Percentiles rank a stretch among this genome's conserved stretches.
These are phyloP conservation scores for Trametes meyenii DNA, from an alignment of 768 basidiomycete genomes.

Conservation along the genomic window DNA sequence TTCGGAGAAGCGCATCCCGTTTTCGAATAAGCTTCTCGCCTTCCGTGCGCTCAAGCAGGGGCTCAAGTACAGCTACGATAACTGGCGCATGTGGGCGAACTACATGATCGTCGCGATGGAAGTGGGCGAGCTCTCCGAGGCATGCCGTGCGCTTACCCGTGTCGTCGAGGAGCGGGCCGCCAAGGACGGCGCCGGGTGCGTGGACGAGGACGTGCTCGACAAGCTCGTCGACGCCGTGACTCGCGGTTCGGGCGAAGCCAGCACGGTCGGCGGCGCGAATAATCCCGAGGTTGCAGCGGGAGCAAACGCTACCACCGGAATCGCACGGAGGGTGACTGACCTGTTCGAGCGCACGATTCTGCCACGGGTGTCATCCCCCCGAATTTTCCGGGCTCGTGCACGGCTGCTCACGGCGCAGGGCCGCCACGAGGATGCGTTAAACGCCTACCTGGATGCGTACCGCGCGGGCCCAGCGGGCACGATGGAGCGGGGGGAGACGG, in stretches of 20 bases:
- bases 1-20: conserved; percentile 46
- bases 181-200: conserved; percentile 52
- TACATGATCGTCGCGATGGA: conserved; percentile 94
- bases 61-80: conserved; percentile 79
- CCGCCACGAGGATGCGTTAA: conserved; percentile 75
- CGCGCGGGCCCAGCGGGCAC: conserved; percentile 64
- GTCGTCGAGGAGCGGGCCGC: conserved; percentile 75
- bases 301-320: conserved; percentile 67
- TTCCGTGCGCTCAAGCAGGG: conserved; percentile 93
- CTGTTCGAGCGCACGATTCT: conserved; percentile 81
- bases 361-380: conserved; percentile 75
- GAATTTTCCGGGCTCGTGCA: conserved; percentile 84
- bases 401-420: conserved; percentile 75
- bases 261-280: conserved; percentile 26
- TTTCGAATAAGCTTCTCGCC: conserved; percentile 82
- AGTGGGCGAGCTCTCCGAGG: conserved; percentile 89
- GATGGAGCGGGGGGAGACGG: conserved; percentile 68
- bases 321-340: conserved; percentile 66
- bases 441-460: conserved; percentile 86
- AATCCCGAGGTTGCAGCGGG: conserved; percentile 10
- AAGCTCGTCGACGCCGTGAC: conserved; percentile 88
- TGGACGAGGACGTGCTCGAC: conserved; percentile 89
- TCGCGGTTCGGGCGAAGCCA: conserved; percentile 45
- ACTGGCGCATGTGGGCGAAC: conserved; percentile 99
- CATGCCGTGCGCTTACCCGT: conserved; percentile 79